Percentiles rank a stretch among this genome's conserved stretches.
These are phyloP conservation scores for Elaeis guineensis DNA, from an alignment of 176 grass and related monocot species.

Conservation along the genomic window DNA sequence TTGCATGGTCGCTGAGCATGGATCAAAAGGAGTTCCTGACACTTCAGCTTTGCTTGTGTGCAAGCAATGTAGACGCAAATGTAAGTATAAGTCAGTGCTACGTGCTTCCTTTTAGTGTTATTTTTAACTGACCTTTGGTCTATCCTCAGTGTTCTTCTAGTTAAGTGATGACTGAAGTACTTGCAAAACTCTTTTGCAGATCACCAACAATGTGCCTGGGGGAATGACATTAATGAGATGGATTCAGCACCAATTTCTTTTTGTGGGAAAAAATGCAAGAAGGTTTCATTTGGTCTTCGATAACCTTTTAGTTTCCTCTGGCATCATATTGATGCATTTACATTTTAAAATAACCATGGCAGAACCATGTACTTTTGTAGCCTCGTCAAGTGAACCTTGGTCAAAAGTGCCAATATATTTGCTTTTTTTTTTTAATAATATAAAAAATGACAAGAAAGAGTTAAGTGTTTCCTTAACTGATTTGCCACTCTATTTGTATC, in stretches of 20 bases:
- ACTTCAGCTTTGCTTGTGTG: conserved; percentile 27
- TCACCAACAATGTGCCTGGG: conserved; percentile 49
- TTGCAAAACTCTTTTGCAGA: conserved; percentile 29
- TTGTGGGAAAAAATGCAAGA: conserved; percentile 63
- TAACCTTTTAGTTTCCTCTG: too few relatives aligned
- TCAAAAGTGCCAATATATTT: too few relatives aligned
- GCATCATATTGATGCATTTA: background rate
- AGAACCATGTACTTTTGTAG: too few relatives aligned
- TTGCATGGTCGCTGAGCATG: conserved; percentile 32
- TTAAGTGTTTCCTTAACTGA: too few relatives aligned
- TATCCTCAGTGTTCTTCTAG: background rate
- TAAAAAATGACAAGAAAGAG: too few relatives aligned
- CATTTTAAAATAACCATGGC: background rate
- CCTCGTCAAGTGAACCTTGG: too few relatives aligned
- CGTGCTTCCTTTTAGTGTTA: background rate
- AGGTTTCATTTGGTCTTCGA: conserved; percentile 26
- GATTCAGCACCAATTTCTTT: background rate
- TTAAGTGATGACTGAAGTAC: background rate
- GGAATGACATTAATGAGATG: conserved; percentile 15
- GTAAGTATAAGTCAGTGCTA: conserved; percentile 20
- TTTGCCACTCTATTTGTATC: too few relatives aligned
- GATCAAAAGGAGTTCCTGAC: conserved; percentile 1
- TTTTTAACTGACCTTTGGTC: background rate
- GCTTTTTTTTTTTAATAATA: too few relatives aligned
- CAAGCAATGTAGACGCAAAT: conserved; percentile 49